phyloP scores from a whole-genome alignment of 2,329 filamentous ascomycete genomes.

The Phialophora chinensis region DNA sequence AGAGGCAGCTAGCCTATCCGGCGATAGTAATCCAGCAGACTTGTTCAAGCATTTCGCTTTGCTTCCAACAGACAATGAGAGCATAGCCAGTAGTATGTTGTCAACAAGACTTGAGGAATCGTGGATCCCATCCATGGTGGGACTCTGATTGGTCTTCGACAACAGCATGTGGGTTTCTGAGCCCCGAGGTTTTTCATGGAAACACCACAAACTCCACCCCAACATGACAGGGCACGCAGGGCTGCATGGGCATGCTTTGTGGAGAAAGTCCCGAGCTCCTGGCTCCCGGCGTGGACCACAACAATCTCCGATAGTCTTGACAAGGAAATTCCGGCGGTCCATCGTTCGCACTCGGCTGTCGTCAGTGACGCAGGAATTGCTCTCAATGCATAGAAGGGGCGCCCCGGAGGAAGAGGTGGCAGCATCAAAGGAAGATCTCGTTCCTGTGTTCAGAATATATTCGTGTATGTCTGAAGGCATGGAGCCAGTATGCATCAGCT shows the following conservation, averaged over 20 bases:
- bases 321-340: conserved; percentile 4
- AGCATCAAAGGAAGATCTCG: neutral
- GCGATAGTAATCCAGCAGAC: neutral
- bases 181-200: neutral
- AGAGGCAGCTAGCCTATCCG: neutral
- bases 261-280: neutral
- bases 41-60: neutral
- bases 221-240: neutral
- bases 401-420: neutral
- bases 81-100: neutral
- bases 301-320: conserved; percentile 22
- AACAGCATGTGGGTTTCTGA: neutral
- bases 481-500: neutral
- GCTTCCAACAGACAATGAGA: neutral
- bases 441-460: neutral
- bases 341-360: neutral
- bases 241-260: neutral
- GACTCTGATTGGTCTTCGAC: neutral
- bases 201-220: neutral
- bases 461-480: neutral
- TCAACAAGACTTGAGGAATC: neutral
- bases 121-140: neutral
- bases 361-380: neutral
- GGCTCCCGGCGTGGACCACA: conserved; percentile 25
- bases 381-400: neutral